Conservation (phyloP, 2,329 filamentous ascomycete genomes). For the Talaromyces sp. region DNA sequence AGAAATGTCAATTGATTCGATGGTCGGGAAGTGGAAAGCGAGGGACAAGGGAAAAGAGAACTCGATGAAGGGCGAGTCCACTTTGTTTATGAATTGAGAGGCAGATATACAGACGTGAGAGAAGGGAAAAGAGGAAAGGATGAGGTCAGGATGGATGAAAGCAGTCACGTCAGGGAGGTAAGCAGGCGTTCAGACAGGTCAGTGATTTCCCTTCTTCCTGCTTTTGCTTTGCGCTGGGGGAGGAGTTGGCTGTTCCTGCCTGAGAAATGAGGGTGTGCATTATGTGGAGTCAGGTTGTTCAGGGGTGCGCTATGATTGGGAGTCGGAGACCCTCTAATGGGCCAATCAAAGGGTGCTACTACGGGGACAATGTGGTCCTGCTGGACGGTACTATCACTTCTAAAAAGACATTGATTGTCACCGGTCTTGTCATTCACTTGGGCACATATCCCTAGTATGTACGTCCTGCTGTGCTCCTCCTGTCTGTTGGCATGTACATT, state of each 20-base stretch:
- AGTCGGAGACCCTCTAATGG: not conserved
- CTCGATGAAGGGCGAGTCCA: constrained; percentile 6
- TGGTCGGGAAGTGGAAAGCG: not conserved
- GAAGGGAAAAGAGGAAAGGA: constrained; percentile 17
- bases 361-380: not conserved
- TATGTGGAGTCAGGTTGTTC: not conserved
- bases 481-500: not conserved
- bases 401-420: not conserved
- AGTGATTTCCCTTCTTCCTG: constrained; percentile 7
- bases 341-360: constrained; percentile 4
- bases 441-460: not conserved
- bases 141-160: constrained; percentile 16
- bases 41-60: constrained; percentile 7
- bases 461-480: not conserved
- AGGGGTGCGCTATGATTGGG: constrained; percentile 14
- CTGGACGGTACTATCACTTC: not conserved
- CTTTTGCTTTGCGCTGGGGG: not conserved
- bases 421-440: not conserved
- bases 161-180: constrained; percentile 19
- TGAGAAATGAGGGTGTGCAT: constrained; percentile 18
- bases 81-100: constrained; percentile 18
- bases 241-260: constrained; percentile 10
- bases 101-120: constrained; percentile 11
- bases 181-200: not conserved
- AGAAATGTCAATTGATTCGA: not conserved